These are phyloP conservation scores for Erythrobasidium hasegawianum DNA, from an alignment of 1,284 basidiomycete species.

Conservation along the genomic window DNA sequence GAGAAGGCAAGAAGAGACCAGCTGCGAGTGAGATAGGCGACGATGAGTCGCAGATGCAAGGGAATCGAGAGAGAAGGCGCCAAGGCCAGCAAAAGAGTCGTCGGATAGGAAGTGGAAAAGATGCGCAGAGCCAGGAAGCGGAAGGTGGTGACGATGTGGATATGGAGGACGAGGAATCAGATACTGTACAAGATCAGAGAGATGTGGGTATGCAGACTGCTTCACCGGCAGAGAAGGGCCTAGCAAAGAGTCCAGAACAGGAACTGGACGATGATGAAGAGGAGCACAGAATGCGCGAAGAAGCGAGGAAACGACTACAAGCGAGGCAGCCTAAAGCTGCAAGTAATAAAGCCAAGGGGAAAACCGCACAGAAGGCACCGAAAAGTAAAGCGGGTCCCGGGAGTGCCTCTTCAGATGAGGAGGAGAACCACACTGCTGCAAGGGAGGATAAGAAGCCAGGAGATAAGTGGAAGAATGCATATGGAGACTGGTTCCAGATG, in stretches of 20 bases:
- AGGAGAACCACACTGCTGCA: neutral
- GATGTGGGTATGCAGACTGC: neutral
- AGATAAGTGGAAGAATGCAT: neutral
- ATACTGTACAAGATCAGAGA: neutral
- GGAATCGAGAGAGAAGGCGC: neutral
- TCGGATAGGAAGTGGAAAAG: neutral
- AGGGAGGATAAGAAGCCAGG: neutral
- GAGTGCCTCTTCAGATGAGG: neutral
- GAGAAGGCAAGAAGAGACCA: neutral
- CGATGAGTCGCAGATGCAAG: neutral
- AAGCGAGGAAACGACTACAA: neutral
- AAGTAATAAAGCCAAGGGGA: neutral
- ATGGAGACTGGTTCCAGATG: neutral
- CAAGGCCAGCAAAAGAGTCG: neutral
- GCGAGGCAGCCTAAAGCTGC: neutral
- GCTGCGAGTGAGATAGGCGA: neutral
- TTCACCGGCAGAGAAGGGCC: neutral
- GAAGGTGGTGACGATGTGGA: neutral
- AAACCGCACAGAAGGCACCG: neutral
- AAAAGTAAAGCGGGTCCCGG: neutral
- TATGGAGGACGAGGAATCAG: neutral
- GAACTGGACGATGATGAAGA: neutral
- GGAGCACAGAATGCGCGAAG: neutral
- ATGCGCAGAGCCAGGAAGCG: neutral
- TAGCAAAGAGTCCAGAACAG: neutral